Evolutionary conservation across 2,329 filamentous ascomycete species (phyloP).

Genomic region (Tolypocladium tropicale): DNA sequence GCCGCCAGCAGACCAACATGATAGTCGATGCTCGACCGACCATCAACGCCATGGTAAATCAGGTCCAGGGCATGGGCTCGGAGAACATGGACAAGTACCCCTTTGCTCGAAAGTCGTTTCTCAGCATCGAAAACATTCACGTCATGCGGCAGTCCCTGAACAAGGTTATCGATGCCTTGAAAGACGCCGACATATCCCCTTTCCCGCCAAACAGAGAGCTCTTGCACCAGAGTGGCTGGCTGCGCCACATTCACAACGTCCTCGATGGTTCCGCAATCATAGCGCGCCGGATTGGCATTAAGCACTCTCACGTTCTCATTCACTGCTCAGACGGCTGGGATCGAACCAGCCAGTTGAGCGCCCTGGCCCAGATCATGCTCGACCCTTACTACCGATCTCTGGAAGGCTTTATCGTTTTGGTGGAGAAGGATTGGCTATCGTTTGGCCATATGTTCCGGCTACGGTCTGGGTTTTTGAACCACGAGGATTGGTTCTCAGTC

Average conservation of each 20-base stretch:
- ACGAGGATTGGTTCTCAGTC: slow-evolving; percentile 87
- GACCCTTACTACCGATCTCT: slow-evolving; percentile 93
- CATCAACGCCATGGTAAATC: slow-evolving; percentile 90
- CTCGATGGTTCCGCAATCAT: slow-evolving; percentile 79
- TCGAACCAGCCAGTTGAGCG: slow-evolving; percentile 87
- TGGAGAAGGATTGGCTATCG: slow-evolving; percentile 96
- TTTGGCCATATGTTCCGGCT: slow-evolving; percentile 98
- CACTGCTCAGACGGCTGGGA: slow-evolving; percentile 99
- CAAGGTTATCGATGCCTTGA: slow-evolving; percentile 80
- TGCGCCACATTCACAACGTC: slow-evolving; percentile 78
- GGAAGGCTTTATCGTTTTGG: slow-evolving; percentile 84
- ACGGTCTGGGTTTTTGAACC: slow-evolving; percentile 76
- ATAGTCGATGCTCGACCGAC: slow-evolving; percentile 94
- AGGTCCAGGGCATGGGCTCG: slow-evolving; percentile 83
- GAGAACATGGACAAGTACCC: slow-evolving; percentile 98
- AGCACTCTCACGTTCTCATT: slow-evolving; percentile 89
- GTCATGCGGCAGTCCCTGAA: slow-evolving; percentile 90
- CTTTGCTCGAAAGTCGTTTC: slow-evolving; percentile 80
- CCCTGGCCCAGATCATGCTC: slow-evolving; percentile 82
- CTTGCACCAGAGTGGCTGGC: slow-evolving; percentile 76
- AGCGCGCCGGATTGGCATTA: slow-evolving; percentile 76
- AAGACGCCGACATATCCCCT: slow-evolving; percentile 81
- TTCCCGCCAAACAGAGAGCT: slow-evolving; percentile 73
- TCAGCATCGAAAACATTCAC: slow-evolving; percentile 97
- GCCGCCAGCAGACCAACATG: slow-evolving; percentile 84